Evolutionary conservation across 176 grass and related monocot genomes (phyloP), one percentile per base, ranked within the genome.

Genomic region (Triticum timopheevii): DNA sequence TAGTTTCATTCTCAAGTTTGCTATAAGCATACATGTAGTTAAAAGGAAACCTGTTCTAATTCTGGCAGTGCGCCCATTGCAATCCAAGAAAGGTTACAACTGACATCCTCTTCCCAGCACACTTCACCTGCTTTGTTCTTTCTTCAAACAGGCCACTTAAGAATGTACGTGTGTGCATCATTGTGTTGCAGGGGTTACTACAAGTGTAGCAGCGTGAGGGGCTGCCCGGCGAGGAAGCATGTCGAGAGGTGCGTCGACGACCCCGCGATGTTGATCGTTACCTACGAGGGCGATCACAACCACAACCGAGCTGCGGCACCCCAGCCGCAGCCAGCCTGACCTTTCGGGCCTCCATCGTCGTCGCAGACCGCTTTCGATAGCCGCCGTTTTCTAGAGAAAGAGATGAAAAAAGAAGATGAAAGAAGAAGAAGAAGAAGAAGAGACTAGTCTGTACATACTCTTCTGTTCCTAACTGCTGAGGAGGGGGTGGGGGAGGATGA

Each of bases 201-300:
- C 84, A 97, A 97, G 80, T 97, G 95, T 79, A 97, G 95, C 85
- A 94, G 95, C 23, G 87, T 97, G 75, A 94, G 91, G 87, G 92
- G 92, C 61, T 97, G 95, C 74, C 95, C 92, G 2, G 95, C 95
- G 7, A 92, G 95, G 88, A 97, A 97, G 88, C 95, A 97, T 56
- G 92, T 97, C 1, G 95, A 97, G 88, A 92, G 92, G 84, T 97
- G 95, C 5, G 82, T 97, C 3, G 95, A 97, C 1, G 95, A 97
- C 44, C 90, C 95, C 30, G 87, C 90, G 8, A 97, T 97, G 95
- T 82, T 97, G 87, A 97, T 97, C 35, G 95, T 97, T 65, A 97
- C 95, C 68, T 97, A 97, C 61, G 95, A 97, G 79, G 95, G 95
- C 20, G 95, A 97, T 35, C 95, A 97, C 92, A 94, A 86, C 81